Evolutionary conservation across 805 yeast genomes (phyloP), one percentile per base, ranked within the genome.

Genomic region (Metschnikowia picachoensis): DNA sequence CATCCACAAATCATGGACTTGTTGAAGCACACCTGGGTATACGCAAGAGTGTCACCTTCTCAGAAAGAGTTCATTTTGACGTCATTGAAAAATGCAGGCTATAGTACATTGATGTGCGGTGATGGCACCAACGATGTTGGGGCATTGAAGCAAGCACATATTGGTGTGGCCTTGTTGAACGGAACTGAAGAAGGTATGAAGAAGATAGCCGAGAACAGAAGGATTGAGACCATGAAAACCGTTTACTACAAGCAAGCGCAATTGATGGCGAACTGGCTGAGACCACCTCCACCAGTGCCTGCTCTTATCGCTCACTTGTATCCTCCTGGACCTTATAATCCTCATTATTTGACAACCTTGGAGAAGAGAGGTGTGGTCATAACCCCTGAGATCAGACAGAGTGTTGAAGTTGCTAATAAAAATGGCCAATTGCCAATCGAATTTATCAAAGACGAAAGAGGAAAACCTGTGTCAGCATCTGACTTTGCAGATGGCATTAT

Each of bases 81-180:
- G 51, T 79, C 90, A 33, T 79, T 88, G 65, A 94, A 92, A 66
- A 83, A 81, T 51, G 77, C 88, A 64, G 97, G 97, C 25, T 94
- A 92, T 69, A 85, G 81, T 61, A 94, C 98, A 20, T 77, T 94
- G 59, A 94, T 94, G 99, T 94, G 99, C 70, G 99, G 99, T 76
- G 99, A 94, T 70, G 99, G 99, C 70, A 94, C 99, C n/a, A 94
- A 94, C 64, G 99, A 94, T 74, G 99, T 94, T 41, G 99, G 99
- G 68, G 99, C 99, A 44, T 79, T 94, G 70, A 94, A 94, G 67
- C 98, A 94, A 73, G 98, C 99, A 2, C 96, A 94, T 62, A 85
- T 94, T 61, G 99, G 99, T 74, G 87, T 94, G 64, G 99, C 99
- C n/a, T 74, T 94, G 57, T 77, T 94, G 65, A 94, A 94, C 61